Percentiles rank a stretch among this genome's conserved stretches.
Evolutionary conservation across 306 rosid genomes (phyloP).

Genomic region (Vigna angularis): DNA sequence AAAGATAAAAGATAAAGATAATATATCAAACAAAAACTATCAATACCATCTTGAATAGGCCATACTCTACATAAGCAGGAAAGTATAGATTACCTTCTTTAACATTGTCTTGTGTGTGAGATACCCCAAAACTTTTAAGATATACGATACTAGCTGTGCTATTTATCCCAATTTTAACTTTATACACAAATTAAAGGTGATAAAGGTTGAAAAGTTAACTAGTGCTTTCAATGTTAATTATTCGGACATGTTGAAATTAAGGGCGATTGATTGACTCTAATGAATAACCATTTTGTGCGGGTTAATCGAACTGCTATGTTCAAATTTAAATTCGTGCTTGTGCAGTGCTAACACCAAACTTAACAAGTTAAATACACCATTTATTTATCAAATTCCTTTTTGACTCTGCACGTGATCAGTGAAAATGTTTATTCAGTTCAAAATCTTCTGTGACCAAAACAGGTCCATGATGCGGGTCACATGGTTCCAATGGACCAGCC

Average conservation of each 20-base stretch:
- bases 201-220: neutral
- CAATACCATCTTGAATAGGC: slow-evolving; percentile 22
- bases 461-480: slow-evolving; percentile 96
- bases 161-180: slow-evolving; percentile 23
- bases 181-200: slow-evolving; percentile 1
- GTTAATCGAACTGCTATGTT: neutral
- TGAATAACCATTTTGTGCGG: neutral
- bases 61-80: neutral
- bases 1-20: no score
- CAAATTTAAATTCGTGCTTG: slow-evolving; percentile 27
- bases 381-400: neutral
- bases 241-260: slow-evolving; percentile 10
- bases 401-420: neutral
- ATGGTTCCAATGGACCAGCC: slow-evolving; percentile 99
- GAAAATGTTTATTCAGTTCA: slow-evolving; percentile 23
- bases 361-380: neutral
- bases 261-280: neutral
- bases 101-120: neutral
- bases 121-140: slow-evolving; percentile 1
- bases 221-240: neutral
- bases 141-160: slow-evolving; percentile 1
- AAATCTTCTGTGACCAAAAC: slow-evolving; percentile 42
- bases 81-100: slow-evolving; percentile 12
- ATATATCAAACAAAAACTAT: neutral
- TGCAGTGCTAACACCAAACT: neutral